Conservation (phyloP, 805 yeast genomes). For the Candida silvatica region DNA sequence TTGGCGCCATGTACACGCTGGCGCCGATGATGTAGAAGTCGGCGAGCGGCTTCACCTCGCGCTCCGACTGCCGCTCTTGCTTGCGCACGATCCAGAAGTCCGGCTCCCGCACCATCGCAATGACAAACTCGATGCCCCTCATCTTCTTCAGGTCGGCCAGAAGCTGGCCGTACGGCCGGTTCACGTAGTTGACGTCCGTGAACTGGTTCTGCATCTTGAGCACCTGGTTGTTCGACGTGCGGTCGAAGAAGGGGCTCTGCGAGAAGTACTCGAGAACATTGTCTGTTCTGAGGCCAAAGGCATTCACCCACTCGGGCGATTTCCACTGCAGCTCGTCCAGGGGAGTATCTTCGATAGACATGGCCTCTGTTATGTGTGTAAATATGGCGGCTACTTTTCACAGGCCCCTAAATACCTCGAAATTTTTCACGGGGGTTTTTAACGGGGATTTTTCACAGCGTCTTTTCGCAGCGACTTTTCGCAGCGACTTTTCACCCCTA, state of each 20-base stretch:
- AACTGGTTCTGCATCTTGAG: slow-evolving; percentile 93
- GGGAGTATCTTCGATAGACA: slow-evolving; percentile 21
- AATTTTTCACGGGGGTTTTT: too few relatives aligned
- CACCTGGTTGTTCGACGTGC: slow-evolving; percentile 90
- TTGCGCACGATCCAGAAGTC: slow-evolving; percentile 89
- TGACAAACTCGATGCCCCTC: slow-evolving; percentile 80
- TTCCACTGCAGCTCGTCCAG: slow-evolving; percentile 95
- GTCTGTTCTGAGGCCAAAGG: slow-evolving; percentile 76
- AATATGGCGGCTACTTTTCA: too few relatives aligned
- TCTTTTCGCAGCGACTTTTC: too few relatives aligned
- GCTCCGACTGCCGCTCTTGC: slow-evolving; percentile 54
- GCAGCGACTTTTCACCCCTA: too few relatives aligned
- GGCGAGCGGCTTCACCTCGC: slow-evolving; percentile 44
- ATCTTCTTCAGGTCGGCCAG: slow-evolving; percentile 56
- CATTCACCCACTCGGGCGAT: slow-evolving; percentile 95
- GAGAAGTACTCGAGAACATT: slow-evolving; percentile 91
- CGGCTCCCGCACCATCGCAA: slow-evolving; percentile 73
- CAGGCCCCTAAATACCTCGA: too few relatives aligned
- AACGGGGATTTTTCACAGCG: too few relatives aligned
- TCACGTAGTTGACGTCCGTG: slow-evolving; percentile 37
- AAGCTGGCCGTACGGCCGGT: slow-evolving; percentile 21
- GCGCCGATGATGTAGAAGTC: slow-evolving; percentile 90
- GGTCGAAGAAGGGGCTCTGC: slow-evolving; percentile 90
- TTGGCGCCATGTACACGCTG: slow-evolving; percentile 86
- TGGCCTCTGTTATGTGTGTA: too few relatives aligned